These are phyloP conservation scores for Sarcomyxa edulis DNA, from an alignment of 768 basidiomycete genomes.

Conservation along the genomic window DNA sequence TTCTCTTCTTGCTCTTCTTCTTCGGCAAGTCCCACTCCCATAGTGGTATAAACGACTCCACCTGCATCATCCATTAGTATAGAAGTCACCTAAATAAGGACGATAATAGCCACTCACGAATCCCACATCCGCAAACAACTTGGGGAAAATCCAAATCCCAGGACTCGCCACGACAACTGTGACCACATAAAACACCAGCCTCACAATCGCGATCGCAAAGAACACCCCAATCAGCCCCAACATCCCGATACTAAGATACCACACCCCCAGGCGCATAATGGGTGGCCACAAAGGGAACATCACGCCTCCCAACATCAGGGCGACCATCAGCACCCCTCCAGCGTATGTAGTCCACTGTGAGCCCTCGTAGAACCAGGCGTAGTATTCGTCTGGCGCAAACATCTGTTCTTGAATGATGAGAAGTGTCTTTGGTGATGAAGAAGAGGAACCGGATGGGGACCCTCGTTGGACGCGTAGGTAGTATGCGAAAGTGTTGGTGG, in stretches of 20 bases:
- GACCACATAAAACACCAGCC: slow-evolving; percentile 90
- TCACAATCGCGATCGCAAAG: slow-evolving; percentile 84
- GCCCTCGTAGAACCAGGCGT: slow-evolving; percentile 96
- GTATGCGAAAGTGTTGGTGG: slow-evolving; percentile 80
- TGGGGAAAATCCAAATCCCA: slow-evolving; percentile 99
- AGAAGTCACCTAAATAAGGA: not conserved
- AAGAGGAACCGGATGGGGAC: slow-evolving; percentile 52
- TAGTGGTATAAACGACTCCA: slow-evolving; percentile 94
- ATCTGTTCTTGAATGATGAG: slow-evolving; percentile 77
- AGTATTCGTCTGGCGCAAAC: slow-evolving; percentile 79
- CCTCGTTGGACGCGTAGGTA: slow-evolving; percentile 90
- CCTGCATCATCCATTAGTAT: slow-evolving; percentile 37
- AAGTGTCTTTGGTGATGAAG: slow-evolving; percentile 74
- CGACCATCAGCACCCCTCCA: slow-evolving; percentile 87
- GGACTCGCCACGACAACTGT: slow-evolving; percentile 83
- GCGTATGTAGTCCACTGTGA: slow-evolving; percentile 92
- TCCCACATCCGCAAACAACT: slow-evolving; percentile 96
- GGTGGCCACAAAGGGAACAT: slow-evolving; percentile 99
- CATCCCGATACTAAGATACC: slow-evolving; percentile 89
- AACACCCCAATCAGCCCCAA: slow-evolving; percentile 86
- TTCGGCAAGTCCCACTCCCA: slow-evolving; percentile 96
- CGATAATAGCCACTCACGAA: slow-evolving; percentile 62
- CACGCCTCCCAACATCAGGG: slow-evolving; percentile 89
- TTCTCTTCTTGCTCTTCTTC: slow-evolving; percentile 53
- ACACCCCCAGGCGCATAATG: slow-evolving; percentile 87